Evolutionary conservation across 192 early-diverging fungal genomes (phyloP).

Genomic region (Chytriomyces confervae): DNA sequence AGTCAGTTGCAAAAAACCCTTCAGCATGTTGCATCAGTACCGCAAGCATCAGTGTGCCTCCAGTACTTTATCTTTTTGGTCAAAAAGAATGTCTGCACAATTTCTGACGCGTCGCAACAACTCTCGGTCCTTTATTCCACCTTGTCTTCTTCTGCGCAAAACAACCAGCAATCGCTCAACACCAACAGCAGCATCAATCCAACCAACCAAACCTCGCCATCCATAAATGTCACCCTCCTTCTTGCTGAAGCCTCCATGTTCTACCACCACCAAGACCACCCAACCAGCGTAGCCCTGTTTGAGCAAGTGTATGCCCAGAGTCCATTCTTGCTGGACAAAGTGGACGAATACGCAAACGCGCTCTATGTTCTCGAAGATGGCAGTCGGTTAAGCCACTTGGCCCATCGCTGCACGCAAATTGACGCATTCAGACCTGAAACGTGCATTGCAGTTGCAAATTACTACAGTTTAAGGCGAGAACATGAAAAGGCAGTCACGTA

Average conservation of each 20-base stretch:
- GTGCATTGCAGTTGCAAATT: slow-evolving; percentile 76
- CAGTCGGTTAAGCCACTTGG: slow-evolving; percentile 76
- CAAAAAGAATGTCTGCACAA: slow-evolving; percentile 20
- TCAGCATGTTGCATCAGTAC: neutral
- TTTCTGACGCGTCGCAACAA: neutral
- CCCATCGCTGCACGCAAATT: slow-evolving; percentile 70
- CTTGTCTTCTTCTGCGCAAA: neutral
- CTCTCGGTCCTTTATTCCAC: neutral
- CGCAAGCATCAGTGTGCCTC: slow-evolving; percentile 14
- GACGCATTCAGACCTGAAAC: slow-evolving; percentile 90
- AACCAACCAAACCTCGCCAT: neutral
- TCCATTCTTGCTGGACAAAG: slow-evolving; percentile 80
- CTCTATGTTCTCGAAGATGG: slow-evolving; percentile 79
- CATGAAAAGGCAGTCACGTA: slow-evolving; percentile 84
- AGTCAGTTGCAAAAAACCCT: neutral
- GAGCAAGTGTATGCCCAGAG: slow-evolving; percentile 70
- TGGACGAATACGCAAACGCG: slow-evolving; percentile 87
- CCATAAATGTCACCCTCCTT: neutral
- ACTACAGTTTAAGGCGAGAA: slow-evolving; percentile 81
- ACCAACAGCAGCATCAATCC: too few relatives aligned
- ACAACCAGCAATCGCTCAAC: neutral
- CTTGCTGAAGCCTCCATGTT: slow-evolving; percentile 18
- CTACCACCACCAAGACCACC: slow-evolving; percentile 22
- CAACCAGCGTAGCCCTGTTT: slow-evolving; percentile 52
- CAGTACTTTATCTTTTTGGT: slow-evolving; percentile 28